Evolutionary conservation across 177 flowering plant species (phyloP).

Genomic region (Telopea speciosissima): DNA sequence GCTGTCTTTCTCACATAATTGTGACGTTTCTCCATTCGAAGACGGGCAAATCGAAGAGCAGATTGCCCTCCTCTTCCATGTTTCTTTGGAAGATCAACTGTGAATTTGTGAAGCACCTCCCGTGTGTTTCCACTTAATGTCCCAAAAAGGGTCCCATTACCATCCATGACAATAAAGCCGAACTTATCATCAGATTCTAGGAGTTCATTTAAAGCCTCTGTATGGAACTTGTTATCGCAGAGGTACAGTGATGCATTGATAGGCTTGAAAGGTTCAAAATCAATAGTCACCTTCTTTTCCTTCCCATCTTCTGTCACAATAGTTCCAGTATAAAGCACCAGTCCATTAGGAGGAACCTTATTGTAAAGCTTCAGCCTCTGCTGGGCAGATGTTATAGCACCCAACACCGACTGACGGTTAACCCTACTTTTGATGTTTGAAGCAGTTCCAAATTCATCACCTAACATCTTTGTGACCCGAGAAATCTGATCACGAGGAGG

Average conservation of each 20-base stretch:
- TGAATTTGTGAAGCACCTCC: conserved; percentile 39
- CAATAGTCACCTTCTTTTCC: conserved; percentile 21
- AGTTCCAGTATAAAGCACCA: conserved; percentile 16
- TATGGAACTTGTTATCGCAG: conserved; percentile 20
- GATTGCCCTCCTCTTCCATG: conserved; percentile 57
- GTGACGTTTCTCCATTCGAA: conserved; percentile 48
- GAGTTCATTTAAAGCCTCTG: conserved; percentile 18
- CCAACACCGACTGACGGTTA: conserved; percentile 20
- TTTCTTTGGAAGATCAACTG: conserved; percentile 47
- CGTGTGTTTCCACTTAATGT: conserved; percentile 46
- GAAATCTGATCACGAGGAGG: conserved; percentile 22
- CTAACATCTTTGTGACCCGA: conserved; percentile 21
- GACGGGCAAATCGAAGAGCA: conserved; percentile 47
- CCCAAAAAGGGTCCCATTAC: conserved; percentile 44
- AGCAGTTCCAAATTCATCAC: conserved; percentile 24
- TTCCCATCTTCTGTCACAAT: conserved; percentile 18
- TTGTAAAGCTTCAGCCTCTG: conserved; percentile 18
- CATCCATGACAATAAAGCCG: conserved; percentile 31
- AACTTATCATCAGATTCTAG: conserved; percentile 21
- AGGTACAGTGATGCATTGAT: conserved; percentile 21
- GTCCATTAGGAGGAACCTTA: conserved; percentile 15
- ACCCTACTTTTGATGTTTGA: conserved; percentile 23
- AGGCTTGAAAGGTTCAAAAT: conserved; percentile 20
- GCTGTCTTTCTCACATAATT: conserved; percentile 47
- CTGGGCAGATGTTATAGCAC: conserved; percentile 23